phyloP scores from a whole-genome alignment of 2,329 filamentous ascomycete species.

The Alternaria dauci region DNA sequence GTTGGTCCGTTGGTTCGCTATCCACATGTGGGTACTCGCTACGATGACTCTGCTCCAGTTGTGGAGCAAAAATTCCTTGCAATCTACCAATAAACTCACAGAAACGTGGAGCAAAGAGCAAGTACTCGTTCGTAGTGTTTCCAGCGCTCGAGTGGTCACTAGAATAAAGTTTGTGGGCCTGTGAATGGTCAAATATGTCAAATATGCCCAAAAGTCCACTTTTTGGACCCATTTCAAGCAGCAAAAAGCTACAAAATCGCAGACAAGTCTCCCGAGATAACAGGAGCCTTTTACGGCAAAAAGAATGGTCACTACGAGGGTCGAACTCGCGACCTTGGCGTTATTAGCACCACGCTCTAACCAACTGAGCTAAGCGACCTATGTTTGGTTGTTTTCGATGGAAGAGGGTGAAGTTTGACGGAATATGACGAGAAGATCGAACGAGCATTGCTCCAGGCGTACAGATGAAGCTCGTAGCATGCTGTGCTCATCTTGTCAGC shows the following conservation, averaged over 20 bases:
- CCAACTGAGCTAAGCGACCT: constrained; percentile 28
- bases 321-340: constrained; percentile 27
- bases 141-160: background rate
- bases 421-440: rapidly evolving
- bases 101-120: background rate
- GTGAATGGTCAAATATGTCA: rapidly evolving
- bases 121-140: background rate
- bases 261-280: background rate
- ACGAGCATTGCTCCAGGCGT: rapidly evolving
- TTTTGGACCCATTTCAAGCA: background rate
- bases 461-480: too few species aligned
- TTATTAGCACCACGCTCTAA: constrained; percentile 31
- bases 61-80: background rate
- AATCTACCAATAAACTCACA: background rate
- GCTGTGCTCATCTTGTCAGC: background rate
- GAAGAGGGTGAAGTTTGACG: rapidly evolving
- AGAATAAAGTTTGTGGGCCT: background rate
- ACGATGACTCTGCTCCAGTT: background rate
- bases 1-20: background rate
- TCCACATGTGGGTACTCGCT: background rate
- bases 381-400: constrained; percentile 15
- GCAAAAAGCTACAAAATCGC: constrained; percentile 1
- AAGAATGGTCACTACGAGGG: constrained; percentile 25
- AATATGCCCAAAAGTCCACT: background rate
- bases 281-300: constrained; percentile 1